Evolutionary conservation across 441 rosid species (phyloP).

Genomic region (Macaranga tanarius): DNA sequence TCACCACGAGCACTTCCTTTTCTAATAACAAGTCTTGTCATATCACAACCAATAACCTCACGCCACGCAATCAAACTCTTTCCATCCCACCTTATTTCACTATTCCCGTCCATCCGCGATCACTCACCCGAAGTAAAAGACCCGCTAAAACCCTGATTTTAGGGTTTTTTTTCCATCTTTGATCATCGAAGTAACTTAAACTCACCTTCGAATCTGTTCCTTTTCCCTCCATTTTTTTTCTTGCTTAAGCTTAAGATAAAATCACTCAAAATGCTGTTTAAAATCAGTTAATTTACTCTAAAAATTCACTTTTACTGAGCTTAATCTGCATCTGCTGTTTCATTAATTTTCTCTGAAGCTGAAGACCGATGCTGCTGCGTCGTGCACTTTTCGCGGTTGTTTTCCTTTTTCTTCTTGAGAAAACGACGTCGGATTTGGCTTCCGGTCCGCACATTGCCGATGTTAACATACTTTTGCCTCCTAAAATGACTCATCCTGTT

Average conservation of each 20-base stretch:
- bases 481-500: slow-evolving; percentile 82
- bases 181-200: slow-evolving; percentile 3
- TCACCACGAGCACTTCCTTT: too few relatives aligned
- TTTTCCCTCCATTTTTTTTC: slow-evolving; percentile 8
- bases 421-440: slow-evolving; percentile 39
- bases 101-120: not conserved
- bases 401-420: slow-evolving; percentile 31
- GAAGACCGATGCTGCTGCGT: slow-evolving; percentile 29
- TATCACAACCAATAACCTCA: not conserved
- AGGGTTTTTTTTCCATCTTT: slow-evolving; percentile 31
- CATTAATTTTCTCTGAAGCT: not conserved
- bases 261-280: not conserved
- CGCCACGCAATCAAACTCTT: not conserved
- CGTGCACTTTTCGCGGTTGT: slow-evolving; percentile 29
- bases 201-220: not conserved
- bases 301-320: not conserved
- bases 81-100: not conserved
- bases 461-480: slow-evolving; percentile 90
- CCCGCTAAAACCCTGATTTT: slow-evolving; percentile 33
- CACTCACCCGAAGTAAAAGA: not conserved
- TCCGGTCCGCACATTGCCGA: slow-evolving; percentile 92
- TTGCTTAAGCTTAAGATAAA: not conserved
- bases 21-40: not conserved
- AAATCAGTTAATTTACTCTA: not conserved
- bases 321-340: not conserved